Evolutionary conservation across 2,329 filamentous ascomycete genomes (phyloP).

Genomic region (Apiospora rasikravindrae): DNA sequence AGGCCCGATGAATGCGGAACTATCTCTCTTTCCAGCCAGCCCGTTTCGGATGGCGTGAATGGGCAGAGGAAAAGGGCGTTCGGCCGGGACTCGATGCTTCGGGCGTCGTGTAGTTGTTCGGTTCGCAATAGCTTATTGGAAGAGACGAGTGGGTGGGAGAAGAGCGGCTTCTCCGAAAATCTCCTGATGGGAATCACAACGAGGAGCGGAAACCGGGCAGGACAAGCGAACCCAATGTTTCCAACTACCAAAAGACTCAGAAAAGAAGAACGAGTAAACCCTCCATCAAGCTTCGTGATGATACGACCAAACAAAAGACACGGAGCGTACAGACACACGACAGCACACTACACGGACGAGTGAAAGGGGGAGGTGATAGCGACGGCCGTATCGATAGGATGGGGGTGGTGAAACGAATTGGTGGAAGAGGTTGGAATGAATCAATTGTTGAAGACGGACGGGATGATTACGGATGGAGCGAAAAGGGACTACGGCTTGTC

Average conservation of each 20-base stretch:
- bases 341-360: conserved; percentile 2
- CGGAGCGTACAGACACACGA: background rate
- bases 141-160: background rate
- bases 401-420: conserved; percentile 16
- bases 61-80: background rate
- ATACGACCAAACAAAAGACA: background rate
- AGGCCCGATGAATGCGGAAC: conserved; percentile 12
- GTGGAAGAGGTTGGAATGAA: conserved; percentile 17
- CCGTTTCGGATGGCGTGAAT: conserved; percentile 2
- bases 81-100: background rate
- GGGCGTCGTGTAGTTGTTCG: background rate
- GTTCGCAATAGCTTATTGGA: background rate
- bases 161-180: background rate
- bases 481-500: conserved; percentile 13
- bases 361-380: conserved; percentile 9
- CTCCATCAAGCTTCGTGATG: conserved; percentile 17
- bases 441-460: conserved; percentile 17
- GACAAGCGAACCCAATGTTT: conserved; percentile 16
- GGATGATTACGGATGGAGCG: conserved; percentile 14
- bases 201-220: conserved; percentile 4
- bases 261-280: conserved; percentile 12
- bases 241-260: conserved; percentile 19
- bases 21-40: background rate
- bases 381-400: conserved; percentile 14
- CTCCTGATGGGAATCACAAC: conserved; percentile 1